Percentiles rank a stretch among this genome's conserved stretches.
These are phyloP conservation scores for Claviceps humidiphila DNA, from an alignment of 2,329 filamentous ascomycete species.

Conservation along the genomic window DNA sequence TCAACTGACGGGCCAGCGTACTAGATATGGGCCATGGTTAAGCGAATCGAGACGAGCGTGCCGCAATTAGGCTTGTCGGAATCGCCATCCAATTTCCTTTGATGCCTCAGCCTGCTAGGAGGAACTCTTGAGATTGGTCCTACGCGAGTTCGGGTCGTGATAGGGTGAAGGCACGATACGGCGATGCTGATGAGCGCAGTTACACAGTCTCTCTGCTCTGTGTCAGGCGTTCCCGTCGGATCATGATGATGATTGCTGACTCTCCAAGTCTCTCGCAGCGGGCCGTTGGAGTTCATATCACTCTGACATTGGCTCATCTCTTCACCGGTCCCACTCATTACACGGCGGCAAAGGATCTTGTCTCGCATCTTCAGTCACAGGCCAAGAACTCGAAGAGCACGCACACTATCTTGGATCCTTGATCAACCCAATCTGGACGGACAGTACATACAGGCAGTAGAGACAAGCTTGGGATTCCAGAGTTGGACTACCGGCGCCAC, in stretches of 20 bases:
- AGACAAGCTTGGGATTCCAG: background rate
- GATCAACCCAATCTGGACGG: background rate
- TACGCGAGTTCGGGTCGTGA: background rate
- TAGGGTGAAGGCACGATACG: background rate
- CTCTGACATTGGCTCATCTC: slow-evolving; percentile 7
- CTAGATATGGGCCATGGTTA: too few relatives aligned
- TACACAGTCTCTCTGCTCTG: background rate
- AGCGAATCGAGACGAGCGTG: too few relatives aligned
- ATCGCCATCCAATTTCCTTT: background rate
- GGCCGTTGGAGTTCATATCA: background rate
- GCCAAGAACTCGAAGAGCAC: background rate
- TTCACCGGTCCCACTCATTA: slow-evolving; percentile 13
- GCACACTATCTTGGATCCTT: background rate
- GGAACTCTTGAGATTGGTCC: background rate
- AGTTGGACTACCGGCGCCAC: background rate
- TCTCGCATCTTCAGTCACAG: slow-evolving; percentile 6
- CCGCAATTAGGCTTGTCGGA: background rate
- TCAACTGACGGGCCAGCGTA: background rate
- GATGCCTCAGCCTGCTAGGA: background rate
- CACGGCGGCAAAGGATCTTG: slow-evolving; percentile 1
- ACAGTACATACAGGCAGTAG: background rate
- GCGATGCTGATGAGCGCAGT: background rate
- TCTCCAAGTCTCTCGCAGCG: background rate
- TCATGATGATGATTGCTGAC: background rate
- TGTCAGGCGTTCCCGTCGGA: background rate